Percentiles rank a stretch among this genome's conserved stretches.
Conservation (phyloP, 345 rosid species). For the Rubroshorea leprosula region DNA sequence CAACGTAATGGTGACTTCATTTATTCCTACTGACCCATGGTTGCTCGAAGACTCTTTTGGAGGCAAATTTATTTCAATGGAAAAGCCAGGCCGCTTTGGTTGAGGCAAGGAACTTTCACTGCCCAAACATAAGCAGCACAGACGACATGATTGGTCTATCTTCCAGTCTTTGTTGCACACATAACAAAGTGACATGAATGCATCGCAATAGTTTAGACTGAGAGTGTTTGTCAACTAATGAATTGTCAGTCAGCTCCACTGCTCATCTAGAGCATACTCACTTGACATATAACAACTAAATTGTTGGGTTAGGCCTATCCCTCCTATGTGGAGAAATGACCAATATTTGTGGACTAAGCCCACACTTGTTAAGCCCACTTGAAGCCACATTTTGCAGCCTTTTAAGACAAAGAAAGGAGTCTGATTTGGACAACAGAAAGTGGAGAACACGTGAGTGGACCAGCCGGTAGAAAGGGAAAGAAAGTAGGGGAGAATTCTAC, state of each 20-base stretch:
- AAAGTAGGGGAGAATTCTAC: too few species aligned
- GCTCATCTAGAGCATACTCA: too few species aligned
- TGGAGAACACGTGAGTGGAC: too few species aligned
- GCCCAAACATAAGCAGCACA: conserved; percentile 2
- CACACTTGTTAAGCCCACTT: too few species aligned
- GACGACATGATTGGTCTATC: not conserved
- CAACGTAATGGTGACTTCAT: not conserved
- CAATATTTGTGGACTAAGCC: too few species aligned
- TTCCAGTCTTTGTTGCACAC: conserved; percentile 7
- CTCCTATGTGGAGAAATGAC: too few species aligned
- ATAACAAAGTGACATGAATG: not conserved
- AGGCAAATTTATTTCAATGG: not conserved
- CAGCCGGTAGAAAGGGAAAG: too few species aligned
- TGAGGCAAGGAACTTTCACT: conserved; percentile 3
- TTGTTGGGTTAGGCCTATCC: too few species aligned
- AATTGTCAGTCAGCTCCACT: not conserved
- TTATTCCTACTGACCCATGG: not conserved
- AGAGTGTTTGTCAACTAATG: not conserved
- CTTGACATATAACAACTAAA: too few species aligned
- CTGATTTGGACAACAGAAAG: too few species aligned
- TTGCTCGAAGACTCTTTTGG: not conserved
- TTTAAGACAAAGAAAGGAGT: too few species aligned
- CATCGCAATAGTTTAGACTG: not conserved
- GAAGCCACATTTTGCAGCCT: too few species aligned
- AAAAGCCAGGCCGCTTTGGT: conserved; percentile 9